A percentile compares a stretch with the other conserved stretches of the same genome.
These are phyloP conservation scores for Spatholobus suberectus DNA, from an alignment of 306 rosid genomes.

Conservation along the genomic window DNA sequence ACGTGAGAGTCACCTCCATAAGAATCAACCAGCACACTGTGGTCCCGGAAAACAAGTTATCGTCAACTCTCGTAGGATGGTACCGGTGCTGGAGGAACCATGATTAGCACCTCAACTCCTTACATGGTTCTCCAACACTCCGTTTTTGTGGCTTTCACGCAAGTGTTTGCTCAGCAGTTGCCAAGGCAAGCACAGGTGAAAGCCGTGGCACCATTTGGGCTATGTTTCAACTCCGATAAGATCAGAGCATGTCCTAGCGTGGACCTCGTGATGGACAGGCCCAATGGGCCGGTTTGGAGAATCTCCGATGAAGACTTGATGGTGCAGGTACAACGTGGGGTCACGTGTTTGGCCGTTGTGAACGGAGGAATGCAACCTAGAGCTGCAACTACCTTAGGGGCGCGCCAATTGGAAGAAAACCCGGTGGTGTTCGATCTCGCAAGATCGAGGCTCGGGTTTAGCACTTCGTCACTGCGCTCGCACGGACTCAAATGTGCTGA, in stretches of 20 bases:
- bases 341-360: slow-evolving; percentile 56
- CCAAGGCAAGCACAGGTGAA: slow-evolving; percentile 33
- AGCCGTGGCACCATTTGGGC: slow-evolving; percentile 55
- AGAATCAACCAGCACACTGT: slow-evolving; percentile 48
- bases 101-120: slow-evolving; percentile 57
- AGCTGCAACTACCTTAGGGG: slow-evolving; percentile 49
- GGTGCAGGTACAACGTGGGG: slow-evolving; percentile 45
- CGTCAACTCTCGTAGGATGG: background rate
- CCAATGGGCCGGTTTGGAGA: slow-evolving; percentile 46
- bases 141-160: slow-evolving; percentile 37
- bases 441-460: slow-evolving; percentile 56
- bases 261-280: slow-evolving; percentile 50
- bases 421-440: slow-evolving; percentile 53
- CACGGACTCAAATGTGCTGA: slow-evolving; percentile 51
- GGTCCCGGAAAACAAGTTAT: background rate
- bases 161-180: slow-evolving; percentile 31
- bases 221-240: slow-evolving; percentile 48
- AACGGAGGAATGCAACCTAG: slow-evolving; percentile 52
- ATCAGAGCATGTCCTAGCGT: slow-evolving; percentile 24
- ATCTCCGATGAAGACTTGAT: slow-evolving; percentile 48
- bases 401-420: slow-evolving; percentile 54
- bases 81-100: slow-evolving; percentile 33
- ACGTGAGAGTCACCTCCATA: slow-evolving; percentile 40
- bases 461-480: slow-evolving; percentile 24
- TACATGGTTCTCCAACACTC: slow-evolving; percentile 51